Evolutionary conservation across 768 basidiomycete genomes (phyloP), one percentile per base, ranked within the genome.

Genomic region (Pleurotus sapidus): DNA sequence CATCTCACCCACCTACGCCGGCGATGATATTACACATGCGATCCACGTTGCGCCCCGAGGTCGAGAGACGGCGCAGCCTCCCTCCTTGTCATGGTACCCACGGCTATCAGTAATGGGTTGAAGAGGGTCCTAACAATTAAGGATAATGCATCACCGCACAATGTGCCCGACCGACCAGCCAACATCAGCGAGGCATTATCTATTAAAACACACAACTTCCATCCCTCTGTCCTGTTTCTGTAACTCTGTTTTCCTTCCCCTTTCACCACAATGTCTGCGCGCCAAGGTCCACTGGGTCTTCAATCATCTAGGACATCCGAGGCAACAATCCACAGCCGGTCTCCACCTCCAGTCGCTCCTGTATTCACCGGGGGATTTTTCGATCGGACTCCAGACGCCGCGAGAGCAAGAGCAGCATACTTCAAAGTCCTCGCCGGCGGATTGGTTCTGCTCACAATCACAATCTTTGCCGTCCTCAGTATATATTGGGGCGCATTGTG

Each of bases 401-500:
- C 65, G 1, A 43, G 54, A 24, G 69, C 70, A 14, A 77, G 84
- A 27, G 67, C 61, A 20, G 58, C 60, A 12, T 86, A 84, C 72
- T 58, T 84, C 55, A 77, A 74, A 62, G 72, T 76, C 5, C 67
- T 82, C 43, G 15, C 73, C 5, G 61, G 62, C 4, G 77, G 75
- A 11, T 63, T 72, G 2, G 60, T 72, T 14, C 55, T 77, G 25
- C 64, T 48, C 17, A 9, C 46, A 7, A 25, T 48, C 14, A 48
- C 46, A 18, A 48, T 25, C 5, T 20, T 20, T 24, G 46, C 18
- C 7, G 23, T 24, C 7, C 46, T 48, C 17, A 25, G 24, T 48
- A 25, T 20, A 25, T 48, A 48, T n/a, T 87, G 84, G 84, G 74
- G 74, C 1, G 64, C 82, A 8, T 66, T 83, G 2, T 83, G 82